Base-by-base conservation (phyloP, 805 yeast species). In the Nakazawaea wickerhamii region DNA sequence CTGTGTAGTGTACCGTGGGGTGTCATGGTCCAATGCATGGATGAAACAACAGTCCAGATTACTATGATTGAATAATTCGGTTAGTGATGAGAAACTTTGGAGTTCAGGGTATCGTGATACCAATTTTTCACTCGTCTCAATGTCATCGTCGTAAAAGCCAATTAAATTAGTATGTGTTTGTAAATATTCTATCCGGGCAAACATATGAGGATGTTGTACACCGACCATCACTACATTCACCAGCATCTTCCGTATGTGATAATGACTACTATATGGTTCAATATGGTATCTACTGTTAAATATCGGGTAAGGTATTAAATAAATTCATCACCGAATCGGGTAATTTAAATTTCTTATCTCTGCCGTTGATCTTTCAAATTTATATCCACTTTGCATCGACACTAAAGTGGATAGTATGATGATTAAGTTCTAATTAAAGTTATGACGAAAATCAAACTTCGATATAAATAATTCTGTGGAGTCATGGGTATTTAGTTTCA, bases 151-250 rank as follows among this genome's bases (percentile, higher is more conserved):
- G 19, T 33, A 40, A 27, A 40, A 26, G 14, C 43, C 43, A 5
- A 40, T 9, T 9, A 34, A 20, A 20, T 40, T 21, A 8, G 28
- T 10, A 19, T 40, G n/a, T 19, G 18, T 22, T 10, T 33, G 11
- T 33, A 33, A 40, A 19, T 40, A 40, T 5, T 33, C 43, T n/a
- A 40, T 40, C 27, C 43, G 10, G 22, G 38, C 11, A 14, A 22
- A 40, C 43, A 40, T 40, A 17, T 40, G 43, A n/a, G 43, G 43
- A 28, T 40, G 43, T 21, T 40, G 43, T 10, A 27, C 38, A n/a
- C 43, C 43, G 11, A 40, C 38, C 38, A 40, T 33, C 11, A 34
- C 25, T 8, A 33, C 36, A 33, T 33, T 33, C 11, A n/a, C n/a
- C 36, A n/a, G 20, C 15, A 25, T 26, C 31, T 22, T 36, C 3